Conservation (phyloP, 2,329 filamentous ascomycete genomes). For the Canariomyces notabilis region DNA sequence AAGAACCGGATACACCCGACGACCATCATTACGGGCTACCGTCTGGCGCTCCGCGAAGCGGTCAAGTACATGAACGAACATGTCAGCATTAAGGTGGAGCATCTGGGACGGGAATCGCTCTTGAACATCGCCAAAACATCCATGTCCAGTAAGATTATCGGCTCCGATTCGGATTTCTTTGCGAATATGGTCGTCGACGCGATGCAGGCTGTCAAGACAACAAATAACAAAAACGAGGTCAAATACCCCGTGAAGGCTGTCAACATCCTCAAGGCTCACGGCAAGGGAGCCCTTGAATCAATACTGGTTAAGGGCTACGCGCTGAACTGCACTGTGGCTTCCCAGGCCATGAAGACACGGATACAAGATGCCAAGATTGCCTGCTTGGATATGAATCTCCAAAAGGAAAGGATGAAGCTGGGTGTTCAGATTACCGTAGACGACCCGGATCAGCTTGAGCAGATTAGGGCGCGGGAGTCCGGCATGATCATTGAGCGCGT, state of each 20-base stretch:
- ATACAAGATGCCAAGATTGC: constrained; percentile 95
- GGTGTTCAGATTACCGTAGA: constrained; percentile 98
- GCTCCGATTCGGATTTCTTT: constrained; percentile 92
- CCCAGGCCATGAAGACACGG: constrained; percentile 93
- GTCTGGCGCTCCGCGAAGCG: constrained; percentile 88
- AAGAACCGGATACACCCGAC: constrained; percentile 99
- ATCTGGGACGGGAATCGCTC: constrained; percentile 82
- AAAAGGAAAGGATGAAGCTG: constrained; percentile 99
- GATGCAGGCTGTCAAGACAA: constrained; percentile 89
- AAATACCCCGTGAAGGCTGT: constrained; percentile 99
- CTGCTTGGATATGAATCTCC: constrained; percentile 93
- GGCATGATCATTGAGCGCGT: constrained; percentile 91
- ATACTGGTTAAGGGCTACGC: constrained; percentile 93
- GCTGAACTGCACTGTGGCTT: constrained; percentile 96
- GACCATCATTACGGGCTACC: constrained; percentile 97
- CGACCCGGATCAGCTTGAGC: constrained; percentile 93
- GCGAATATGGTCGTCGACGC: constrained; percentile 95
- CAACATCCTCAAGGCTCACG: constrained; percentile 97
- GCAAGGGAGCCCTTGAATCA: constrained; percentile 85
- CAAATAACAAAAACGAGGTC: constrained; percentile 81
- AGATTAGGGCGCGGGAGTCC: constrained; percentile 88
- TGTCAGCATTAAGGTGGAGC: constrained; percentile 91
- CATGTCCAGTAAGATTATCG: constrained; percentile 99
- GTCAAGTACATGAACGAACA: constrained; percentile 99
- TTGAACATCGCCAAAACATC: constrained; percentile 96